phyloP scores from a whole-genome alignment of 179 eudicot genomes.

The Silene vulgaris region DNA sequence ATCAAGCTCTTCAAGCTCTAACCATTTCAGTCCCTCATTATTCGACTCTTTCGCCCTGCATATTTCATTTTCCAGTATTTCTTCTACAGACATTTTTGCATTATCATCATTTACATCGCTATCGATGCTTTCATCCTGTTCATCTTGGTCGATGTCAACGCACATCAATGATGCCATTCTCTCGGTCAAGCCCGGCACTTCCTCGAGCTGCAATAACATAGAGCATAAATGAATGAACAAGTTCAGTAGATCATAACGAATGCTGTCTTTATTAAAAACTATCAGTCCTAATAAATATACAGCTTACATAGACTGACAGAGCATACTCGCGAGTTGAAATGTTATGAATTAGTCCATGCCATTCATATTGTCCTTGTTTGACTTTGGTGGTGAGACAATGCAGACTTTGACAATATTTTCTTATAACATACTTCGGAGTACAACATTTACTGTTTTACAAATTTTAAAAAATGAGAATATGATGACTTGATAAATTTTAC shows the following conservation, averaged over 20 bases:
- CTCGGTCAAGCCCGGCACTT: conserved; percentile 90
- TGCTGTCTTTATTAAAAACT: background rate
- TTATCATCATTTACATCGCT: conserved; percentile 29
- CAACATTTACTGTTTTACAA: no score
- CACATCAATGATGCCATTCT: conserved; percentile 97
- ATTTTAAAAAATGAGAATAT: no score
- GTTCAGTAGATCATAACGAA: background rate
- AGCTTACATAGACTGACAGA: background rate
- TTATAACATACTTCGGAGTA: no score
- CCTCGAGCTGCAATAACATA: conserved; percentile 64
- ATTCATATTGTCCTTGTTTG: no score
- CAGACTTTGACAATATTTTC: no score
- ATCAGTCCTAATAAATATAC: background rate
- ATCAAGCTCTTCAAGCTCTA: conserved; percentile 86
- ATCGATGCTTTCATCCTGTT: conserved; percentile 31
- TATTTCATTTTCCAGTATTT: conserved; percentile 59
- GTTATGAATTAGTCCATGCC: background rate
- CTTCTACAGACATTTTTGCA: conserved; percentile 36
- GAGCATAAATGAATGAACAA: conserved; percentile 8
- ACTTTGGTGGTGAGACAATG: no score
- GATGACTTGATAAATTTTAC: no score
- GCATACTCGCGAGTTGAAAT: background rate
- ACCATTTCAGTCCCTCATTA: conserved; percentile 54
- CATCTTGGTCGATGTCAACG: conserved; percentile 57
- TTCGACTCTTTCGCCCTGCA: conserved; percentile 44